Base-by-base conservation (phyloP, 73 alveolate species). In the Uronychia binucleata region DNA sequence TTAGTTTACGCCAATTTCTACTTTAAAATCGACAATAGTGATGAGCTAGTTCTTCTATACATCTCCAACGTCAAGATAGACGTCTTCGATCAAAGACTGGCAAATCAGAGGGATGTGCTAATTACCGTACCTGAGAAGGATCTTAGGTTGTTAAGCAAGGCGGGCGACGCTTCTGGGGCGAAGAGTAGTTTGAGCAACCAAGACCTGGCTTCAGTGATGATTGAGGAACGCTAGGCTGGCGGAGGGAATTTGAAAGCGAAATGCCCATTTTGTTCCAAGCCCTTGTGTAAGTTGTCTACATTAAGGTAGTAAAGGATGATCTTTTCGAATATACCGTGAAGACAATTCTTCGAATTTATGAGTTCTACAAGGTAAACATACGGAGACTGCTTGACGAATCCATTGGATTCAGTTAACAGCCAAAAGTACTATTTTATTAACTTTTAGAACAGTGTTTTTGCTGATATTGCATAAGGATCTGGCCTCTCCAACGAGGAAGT, bases 261-360 rank as follows among this genome's bases (percentile, higher is more conserved):
- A 30, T 32, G 57, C 84, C 75, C 84, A 31, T 30, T 30, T 26
- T 31, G 33, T 78, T 13, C 32, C 13, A 78, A 0, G 26, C 58
- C 25, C 25, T 27, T 75, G 81, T 11, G 59, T 58, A 28, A 30
- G 28, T 28, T 75, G 81, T 30, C 59, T 30, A 28, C 59, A 75
- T 30, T 30, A 30, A 1, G 35, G 30, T 34, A 46, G 31, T 13
- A 19, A 32, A 29, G 30, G 32, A 31, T 32, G 59, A 78, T 31
- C 11, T 31, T 30, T 78, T 1, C 33, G 84, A 78, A 33, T 78
- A 31, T 31, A 78, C 84, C 0, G 1, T 78, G 34, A 78, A 78
- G 33, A 26, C 84, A 31, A 31, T 78, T 0, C 57, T 78, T 0
- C 28, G 33, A 14, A 30, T 78, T 27, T 30, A 30, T 1, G 84